phyloP scores from a whole-genome alignment of 805 yeast species.

The Wickerhamomyces hampshirensis region DNA sequence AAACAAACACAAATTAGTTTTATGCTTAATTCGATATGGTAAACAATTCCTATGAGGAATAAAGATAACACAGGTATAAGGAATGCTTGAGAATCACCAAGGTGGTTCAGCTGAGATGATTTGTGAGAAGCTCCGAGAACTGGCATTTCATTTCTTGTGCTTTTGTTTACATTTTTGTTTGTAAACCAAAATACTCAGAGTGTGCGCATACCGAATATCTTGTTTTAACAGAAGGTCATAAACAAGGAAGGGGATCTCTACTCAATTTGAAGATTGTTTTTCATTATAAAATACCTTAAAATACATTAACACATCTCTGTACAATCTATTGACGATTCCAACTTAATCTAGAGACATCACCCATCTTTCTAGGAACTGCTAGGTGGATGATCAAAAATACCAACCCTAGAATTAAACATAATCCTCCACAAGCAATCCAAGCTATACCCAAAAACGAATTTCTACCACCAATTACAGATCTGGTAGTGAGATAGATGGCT shows the following conservation, averaged over 20 bases:
- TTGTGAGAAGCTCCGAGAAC: too few species aligned
- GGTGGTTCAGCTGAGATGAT: too few species aligned
- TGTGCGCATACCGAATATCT: not conserved
- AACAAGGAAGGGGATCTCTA: too few species aligned
- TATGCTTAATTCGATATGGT: too few species aligned
- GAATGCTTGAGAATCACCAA: too few species aligned
- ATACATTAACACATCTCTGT: too few species aligned
- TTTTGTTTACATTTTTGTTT: not conserved
- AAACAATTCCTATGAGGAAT: too few species aligned
- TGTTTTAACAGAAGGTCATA: too few species aligned
- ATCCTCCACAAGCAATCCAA: conserved; percentile 73
- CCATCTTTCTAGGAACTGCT: conserved; percentile 64
- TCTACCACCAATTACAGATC: conserved; percentile 73
- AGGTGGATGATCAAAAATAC: conserved; percentile 48
- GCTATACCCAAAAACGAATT: conserved; percentile 66
- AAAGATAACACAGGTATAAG: too few species aligned
- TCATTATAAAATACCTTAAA: too few species aligned
- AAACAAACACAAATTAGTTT: too few species aligned
- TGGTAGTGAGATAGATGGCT: conserved; percentile 60
- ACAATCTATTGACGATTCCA: conserved; percentile 53
- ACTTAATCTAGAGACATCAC: conserved; percentile 64
- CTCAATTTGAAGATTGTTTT: too few species aligned
- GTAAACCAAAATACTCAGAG: not conserved
- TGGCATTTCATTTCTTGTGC: not conserved
- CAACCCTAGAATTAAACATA: conserved; percentile 56